A percentile compares a stretch with the other conserved stretches of the same genome.
Conservation (phyloP, 1,284 basidiomycete genomes). For the Leccinum solheimii region DNA sequence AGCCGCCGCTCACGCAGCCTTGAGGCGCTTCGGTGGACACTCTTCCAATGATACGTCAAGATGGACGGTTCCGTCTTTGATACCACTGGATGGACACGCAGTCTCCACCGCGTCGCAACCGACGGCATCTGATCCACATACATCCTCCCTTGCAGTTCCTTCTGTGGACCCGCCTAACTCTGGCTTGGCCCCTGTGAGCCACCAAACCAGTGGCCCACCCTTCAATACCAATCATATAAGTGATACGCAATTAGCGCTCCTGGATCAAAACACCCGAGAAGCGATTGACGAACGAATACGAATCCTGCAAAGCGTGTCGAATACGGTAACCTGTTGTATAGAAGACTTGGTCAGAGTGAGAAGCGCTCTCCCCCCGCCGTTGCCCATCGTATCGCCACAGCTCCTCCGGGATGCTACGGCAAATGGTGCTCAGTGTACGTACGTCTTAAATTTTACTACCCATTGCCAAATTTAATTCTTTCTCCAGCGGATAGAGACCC, state of each 20-base stretch:
- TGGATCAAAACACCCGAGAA: constrained; percentile 69
- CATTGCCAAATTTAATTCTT: constrained; percentile 7
- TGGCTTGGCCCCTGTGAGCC: neutral
- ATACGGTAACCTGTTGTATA: constrained; percentile 65
- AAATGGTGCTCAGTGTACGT: constrained; percentile 18
- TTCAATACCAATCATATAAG: constrained; percentile 42
- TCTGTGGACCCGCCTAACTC: constrained; percentile 1
- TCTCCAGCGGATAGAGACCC: constrained; percentile 5
- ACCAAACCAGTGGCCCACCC: neutral
- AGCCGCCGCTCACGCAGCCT: constrained; percentile 47
- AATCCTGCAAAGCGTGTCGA: constrained; percentile 73
- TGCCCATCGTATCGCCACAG: constrained; percentile 4
- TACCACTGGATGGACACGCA: constrained; percentile 46
- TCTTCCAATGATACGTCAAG: constrained; percentile 16
- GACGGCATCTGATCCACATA: neutral
- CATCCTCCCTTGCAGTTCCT: neutral
- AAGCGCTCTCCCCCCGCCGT: constrained; percentile 58
- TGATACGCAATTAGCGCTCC: constrained; percentile 56
- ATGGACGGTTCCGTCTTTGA: constrained; percentile 46
- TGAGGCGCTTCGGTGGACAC: constrained; percentile 36
- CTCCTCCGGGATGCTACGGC: neutral
- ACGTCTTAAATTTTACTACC: neutral
- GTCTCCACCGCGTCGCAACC: constrained; percentile 4
- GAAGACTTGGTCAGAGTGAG: constrained; percentile 76
- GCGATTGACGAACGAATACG: constrained; percentile 81